Conservation (phyloP, 2,329 filamentous ascomycete species). For the Colletotrichum tofieldiae region DNA sequence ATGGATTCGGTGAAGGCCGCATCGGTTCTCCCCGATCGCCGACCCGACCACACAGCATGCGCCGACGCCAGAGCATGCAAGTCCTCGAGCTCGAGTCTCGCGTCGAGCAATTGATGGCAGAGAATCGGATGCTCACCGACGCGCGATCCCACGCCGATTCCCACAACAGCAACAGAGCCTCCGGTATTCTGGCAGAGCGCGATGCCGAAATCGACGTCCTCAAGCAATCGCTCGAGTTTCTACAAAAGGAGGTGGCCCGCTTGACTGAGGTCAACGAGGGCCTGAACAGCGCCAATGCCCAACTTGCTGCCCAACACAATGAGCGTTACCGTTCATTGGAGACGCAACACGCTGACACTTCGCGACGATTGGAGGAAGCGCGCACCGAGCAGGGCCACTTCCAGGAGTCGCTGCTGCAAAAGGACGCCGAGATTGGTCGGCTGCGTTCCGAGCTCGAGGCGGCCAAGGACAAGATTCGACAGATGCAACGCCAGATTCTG, state of each 20-base stretch:
- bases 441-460: slow-evolving; percentile 84
- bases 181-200: slow-evolving; percentile 82
- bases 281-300: slow-evolving; percentile 82
- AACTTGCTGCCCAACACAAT: slow-evolving; percentile 82
- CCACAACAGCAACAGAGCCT: slow-evolving; percentile 75
- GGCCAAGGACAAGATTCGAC: slow-evolving; percentile 75
- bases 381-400: slow-evolving; percentile 77
- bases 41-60: slow-evolving; percentile 94
- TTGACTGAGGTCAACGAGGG: slow-evolving; percentile 88
- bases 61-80: slow-evolving; percentile 97
- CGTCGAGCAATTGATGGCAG: slow-evolving; percentile 86
- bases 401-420: slow-evolving; percentile 79
- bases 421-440: slow-evolving; percentile 86
- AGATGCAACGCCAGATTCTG: slow-evolving; percentile 69
- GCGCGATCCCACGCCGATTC: slow-evolving; percentile 77
- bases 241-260: slow-evolving; percentile 86
- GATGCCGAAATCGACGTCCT: slow-evolving; percentile 90
- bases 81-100: slow-evolving; percentile 90
- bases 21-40: slow-evolving; percentile 91
- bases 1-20: slow-evolving; percentile 92
- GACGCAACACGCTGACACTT: slow-evolving; percentile 75
- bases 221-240: slow-evolving; percentile 82
- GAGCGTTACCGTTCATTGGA: slow-evolving; percentile 79
- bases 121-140: slow-evolving; percentile 82
- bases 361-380: slow-evolving; percentile 79